Evolutionary conservation across 176 grass and related monocot species (phyloP).

Genomic region (Triticum monococcum): DNA sequence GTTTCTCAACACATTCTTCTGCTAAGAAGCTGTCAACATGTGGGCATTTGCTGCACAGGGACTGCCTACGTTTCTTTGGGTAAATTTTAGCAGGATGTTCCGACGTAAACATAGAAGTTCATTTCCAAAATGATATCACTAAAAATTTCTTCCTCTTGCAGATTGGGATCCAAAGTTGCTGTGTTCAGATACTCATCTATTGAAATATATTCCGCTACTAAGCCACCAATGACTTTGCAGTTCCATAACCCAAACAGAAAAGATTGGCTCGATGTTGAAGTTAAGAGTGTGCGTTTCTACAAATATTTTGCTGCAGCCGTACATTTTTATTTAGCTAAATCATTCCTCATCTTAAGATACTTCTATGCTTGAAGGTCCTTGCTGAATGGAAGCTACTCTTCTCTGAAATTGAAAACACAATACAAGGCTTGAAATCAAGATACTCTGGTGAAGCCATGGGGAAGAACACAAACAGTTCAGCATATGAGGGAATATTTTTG

Average conservation of each 20-base stretch:
- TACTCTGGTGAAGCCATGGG: constrained; percentile 26
- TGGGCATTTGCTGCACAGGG: constrained; percentile 86
- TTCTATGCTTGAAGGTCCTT: constrained; percentile 65
- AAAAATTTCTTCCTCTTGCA: constrained; percentile 20
- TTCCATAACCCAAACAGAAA: constrained; percentile 57
- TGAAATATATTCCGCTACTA: constrained; percentile 81
- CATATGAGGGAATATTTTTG: constrained; percentile 40
- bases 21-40: constrained; percentile 75
- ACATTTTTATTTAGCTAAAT: constrained; percentile 29
- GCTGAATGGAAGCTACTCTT: constrained; percentile 57
- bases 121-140: constrained; percentile 28
- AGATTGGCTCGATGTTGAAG: constrained; percentile 69
- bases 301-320: constrained; percentile 15
- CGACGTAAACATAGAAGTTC: not conserved
- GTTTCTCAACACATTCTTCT: constrained; percentile 84
- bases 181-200: constrained; percentile 85
- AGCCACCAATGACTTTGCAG: constrained; percentile 73
- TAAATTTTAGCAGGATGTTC: constrained; percentile 36
- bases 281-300: constrained; percentile 55
- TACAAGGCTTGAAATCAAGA: constrained; percentile 55
- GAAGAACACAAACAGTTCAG: constrained; percentile 33
- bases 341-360: constrained; percentile 28
- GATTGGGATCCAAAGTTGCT: constrained; percentile 77
- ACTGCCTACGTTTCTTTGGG: constrained; percentile 94
- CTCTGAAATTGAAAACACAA: constrained; percentile 49